Evolutionary conservation across 306 rosid genomes (phyloP).

Genomic region (Inga oerstediana): DNA sequence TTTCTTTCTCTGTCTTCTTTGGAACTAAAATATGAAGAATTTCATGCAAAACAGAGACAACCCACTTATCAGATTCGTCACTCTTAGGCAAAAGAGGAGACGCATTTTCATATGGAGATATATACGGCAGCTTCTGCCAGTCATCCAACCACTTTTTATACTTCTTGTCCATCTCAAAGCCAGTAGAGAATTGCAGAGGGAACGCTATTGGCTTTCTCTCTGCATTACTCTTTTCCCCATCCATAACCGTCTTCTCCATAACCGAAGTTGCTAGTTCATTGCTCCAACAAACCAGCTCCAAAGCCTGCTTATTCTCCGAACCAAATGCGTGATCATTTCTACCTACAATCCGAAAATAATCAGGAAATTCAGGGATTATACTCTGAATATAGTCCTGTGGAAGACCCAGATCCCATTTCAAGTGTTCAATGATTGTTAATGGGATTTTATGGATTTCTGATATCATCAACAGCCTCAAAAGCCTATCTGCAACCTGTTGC

Average conservation of each 20-base stretch:
- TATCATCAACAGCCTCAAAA: constrained; percentile 74
- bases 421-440: constrained; percentile 36
- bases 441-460: constrained; percentile 58
- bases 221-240: not conserved
- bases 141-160: constrained; percentile 73
- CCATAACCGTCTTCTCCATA: constrained; percentile 48
- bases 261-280: constrained; percentile 59
- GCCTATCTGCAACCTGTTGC: constrained; percentile 61
- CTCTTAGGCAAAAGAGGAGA: constrained; percentile 52
- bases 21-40: constrained; percentile 73
- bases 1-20: constrained; percentile 74
- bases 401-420: constrained; percentile 87
- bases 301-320: constrained; percentile 25
- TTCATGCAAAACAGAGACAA: constrained; percentile 79
- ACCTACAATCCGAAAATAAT: constrained; percentile 56
- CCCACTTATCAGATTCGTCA: constrained; percentile 81
- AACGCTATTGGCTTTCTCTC: constrained; percentile 41
- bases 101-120: constrained; percentile 77
- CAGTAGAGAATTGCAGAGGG: constrained; percentile 65
- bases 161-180: constrained; percentile 77
- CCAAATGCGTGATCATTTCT: constrained; percentile 20
- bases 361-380: constrained; percentile 72
- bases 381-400: constrained; percentile 52
- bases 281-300: constrained; percentile 92
- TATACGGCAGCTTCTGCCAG: constrained; percentile 79